Conservation (phyloP, 1,284 basidiomycete genomes). For the Ceratobasidium sp. region DNA sequence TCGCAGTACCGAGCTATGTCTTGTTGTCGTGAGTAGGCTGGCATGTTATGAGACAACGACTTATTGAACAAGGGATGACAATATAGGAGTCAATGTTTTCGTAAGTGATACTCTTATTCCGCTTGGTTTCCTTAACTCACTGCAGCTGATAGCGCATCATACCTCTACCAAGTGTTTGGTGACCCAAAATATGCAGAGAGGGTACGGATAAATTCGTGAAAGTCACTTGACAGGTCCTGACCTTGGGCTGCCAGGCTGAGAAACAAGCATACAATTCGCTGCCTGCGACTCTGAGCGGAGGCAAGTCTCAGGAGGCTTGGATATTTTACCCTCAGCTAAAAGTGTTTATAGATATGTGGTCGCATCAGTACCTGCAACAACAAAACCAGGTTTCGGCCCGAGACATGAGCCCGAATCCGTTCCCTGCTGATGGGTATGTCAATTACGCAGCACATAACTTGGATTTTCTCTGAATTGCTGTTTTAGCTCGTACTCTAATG, state of each 20-base stretch:
- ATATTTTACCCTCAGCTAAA: neutral
- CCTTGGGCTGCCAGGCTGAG: constrained; percentile 63
- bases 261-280: constrained; percentile 72
- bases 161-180: constrained; percentile 70
- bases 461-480: neutral
- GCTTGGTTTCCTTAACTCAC: constrained; percentile 15
- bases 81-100: constrained; percentile 73
- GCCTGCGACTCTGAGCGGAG: constrained; percentile 69
- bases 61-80: neutral
- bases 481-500: constrained; percentile 38
- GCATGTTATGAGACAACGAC: neutral
- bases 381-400: constrained; percentile 38
- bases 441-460: neutral
- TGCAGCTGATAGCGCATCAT: constrained; percentile 63
- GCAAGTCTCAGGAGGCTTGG: constrained; percentile 51
- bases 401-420: constrained; percentile 41
- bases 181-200: constrained; percentile 70
- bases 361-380: constrained; percentile 42
- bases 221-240: neutral
- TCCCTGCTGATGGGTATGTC: constrained; percentile 41
- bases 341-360: constrained; percentile 23
- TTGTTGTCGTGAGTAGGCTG: constrained; percentile 66
- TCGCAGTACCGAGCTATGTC: constrained; percentile 67
- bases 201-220: constrained; percentile 55
- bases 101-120: constrained; percentile 56